Conservation (phyloP, 371 early-diverging fungal species). For the Lichtheimia hyalospora region DNA sequence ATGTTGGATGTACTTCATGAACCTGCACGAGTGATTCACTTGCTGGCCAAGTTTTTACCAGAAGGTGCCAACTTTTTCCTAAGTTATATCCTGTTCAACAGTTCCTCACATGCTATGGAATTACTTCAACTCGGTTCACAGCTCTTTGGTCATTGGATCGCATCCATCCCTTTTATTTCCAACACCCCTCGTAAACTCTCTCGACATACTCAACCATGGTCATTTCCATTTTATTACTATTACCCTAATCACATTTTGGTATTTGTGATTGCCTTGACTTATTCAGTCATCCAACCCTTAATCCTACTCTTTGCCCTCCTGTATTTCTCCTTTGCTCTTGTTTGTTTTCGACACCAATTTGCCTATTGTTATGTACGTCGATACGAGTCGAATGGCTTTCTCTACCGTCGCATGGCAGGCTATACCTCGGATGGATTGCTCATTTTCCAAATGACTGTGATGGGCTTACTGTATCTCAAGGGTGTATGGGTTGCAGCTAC, state of each 20-base stretch:
- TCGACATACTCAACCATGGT: slow-evolving; percentile 59
- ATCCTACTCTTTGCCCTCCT: slow-evolving; percentile 77
- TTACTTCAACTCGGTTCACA: slow-evolving; percentile 66
- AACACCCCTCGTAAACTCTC: slow-evolving; percentile 72
- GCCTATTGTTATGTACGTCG: slow-evolving; percentile 84
- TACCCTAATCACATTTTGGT: slow-evolving; percentile 76
- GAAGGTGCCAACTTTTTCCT: slow-evolving; percentile 80
- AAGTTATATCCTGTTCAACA: slow-evolving; percentile 75
- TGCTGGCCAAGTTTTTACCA: slow-evolving; percentile 67
- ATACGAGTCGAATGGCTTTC: slow-evolving; percentile 80
- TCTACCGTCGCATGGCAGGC: slow-evolving; percentile 77
- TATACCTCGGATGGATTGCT: slow-evolving; percentile 77
- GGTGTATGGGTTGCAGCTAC: slow-evolving; percentile 46
- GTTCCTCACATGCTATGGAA: slow-evolving; percentile 70
- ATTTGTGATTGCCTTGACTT: slow-evolving; percentile 83
- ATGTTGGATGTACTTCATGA: slow-evolving; percentile 68
- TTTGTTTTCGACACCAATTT: slow-evolving; percentile 80
- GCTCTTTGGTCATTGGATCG: slow-evolving; percentile 50
- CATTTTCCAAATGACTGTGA: slow-evolving; percentile 85
- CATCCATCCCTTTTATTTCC: slow-evolving; percentile 52
- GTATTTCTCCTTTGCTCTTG: slow-evolving; percentile 74
- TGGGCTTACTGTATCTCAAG: slow-evolving; percentile 73
- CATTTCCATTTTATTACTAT: slow-evolving; percentile 66
- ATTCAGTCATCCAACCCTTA: slow-evolving; percentile 86
- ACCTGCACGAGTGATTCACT: slow-evolving; percentile 64